A percentile compares a stretch with the other conserved stretches of the same genome.
These are phyloP conservation scores for Citrus reticulata DNA, from an alignment of 345 rosid genomes.

Conservation along the genomic window DNA sequence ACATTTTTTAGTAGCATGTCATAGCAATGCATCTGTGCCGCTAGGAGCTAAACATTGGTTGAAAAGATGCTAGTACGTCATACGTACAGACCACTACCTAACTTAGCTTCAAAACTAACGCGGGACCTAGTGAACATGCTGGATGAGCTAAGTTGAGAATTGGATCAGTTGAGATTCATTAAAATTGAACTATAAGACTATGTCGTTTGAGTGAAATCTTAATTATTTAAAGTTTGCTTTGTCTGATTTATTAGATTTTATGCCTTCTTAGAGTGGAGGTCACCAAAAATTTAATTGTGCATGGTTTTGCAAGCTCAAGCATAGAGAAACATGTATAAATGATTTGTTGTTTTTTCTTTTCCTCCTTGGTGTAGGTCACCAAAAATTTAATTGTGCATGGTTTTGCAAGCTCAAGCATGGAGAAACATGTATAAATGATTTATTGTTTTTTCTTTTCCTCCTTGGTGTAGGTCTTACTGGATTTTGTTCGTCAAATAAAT, in stretches of 20 bases:
- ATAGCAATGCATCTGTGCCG: neutral
- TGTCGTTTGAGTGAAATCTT: neutral
- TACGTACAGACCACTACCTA: neutral
- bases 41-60: neutral
- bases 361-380: constrained; percentile 46
- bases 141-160: neutral
- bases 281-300: neutral
- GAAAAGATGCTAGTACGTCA: neutral
- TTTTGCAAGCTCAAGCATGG: constrained; percentile 13
- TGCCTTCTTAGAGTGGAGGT: neutral
- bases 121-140: neutral
- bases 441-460: constrained; percentile 1
- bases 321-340: neutral
- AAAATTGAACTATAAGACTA: neutral
- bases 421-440: neutral
- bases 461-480: constrained; percentile 75
- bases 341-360: constrained; percentile 7
- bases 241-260: neutral
- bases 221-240: neutral
- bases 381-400: neutral
- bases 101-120: neutral
- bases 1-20: neutral
- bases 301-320: constrained; percentile 12
- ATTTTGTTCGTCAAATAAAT: constrained; percentile 86
- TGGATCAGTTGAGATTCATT: neutral